Evolutionary conservation across 2,329 filamentous ascomycete species (phyloP), one percentile per base, ranked within the genome.

Genomic region (Conoideocrella luteorostrata): DNA sequence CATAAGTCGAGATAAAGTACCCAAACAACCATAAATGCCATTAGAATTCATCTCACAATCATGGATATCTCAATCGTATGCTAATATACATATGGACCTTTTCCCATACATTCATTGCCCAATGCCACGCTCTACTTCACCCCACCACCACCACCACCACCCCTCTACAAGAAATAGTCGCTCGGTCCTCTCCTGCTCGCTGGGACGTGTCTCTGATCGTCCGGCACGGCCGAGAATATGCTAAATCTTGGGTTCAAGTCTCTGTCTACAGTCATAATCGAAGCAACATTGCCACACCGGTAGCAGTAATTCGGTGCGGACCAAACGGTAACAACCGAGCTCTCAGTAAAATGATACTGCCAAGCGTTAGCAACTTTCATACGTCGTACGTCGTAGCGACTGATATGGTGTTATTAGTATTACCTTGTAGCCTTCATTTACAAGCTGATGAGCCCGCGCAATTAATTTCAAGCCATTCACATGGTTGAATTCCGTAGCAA

Each of bases 391-490:
- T 24, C n/a, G n/a, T n/a, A n/a, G n/a, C n/a, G n/a, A n/a, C n/a
- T n/a, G n/a, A n/a, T n/a, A n/a, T n/a, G n/a, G n/a, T n/a, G n/a
- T n/a, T n/a, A n/a, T n/a, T n/a, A n/a, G n/a, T n/a, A n/a, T 42
- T 17, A 95, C 87, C 75, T 98, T 95, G 67, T 95, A 98, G 4
- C 93, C 93, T 68, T 98, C 93, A 58, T 98, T 95, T 55, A 95
- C 96, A 2, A 98, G 77, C 68, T 98, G 93, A 66, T 98, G 93
- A n/a, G 93, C 93, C 39, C 93, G 85, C 22, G 96, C 78, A 58
- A 98, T 98, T 58, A 97, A 86, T 50, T 86, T 93, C 73, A 98
- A 86, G 48, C 84, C 88, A 64, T 98, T 98, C 56, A 98, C 90
- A 58, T 96, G 88, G 50, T 98, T 82, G 65, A 98, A 98, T 63